phyloP scores from a whole-genome alignment of 352 stramenopile species.

The Globisporangium ultimum region DNA sequence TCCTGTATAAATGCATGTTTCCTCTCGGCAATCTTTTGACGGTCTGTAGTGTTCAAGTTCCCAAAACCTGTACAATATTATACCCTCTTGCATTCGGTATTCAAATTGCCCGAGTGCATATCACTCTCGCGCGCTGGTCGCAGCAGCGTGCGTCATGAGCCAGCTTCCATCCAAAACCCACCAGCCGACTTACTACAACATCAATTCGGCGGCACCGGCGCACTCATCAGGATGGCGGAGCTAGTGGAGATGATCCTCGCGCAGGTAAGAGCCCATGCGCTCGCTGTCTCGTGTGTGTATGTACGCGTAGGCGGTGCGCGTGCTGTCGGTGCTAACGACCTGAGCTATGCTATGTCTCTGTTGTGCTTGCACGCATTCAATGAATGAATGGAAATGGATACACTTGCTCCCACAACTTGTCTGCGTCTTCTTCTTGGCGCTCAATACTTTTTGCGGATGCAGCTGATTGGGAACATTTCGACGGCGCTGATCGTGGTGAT shows the following conservation, averaged over 20 bases:
- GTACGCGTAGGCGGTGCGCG: too few species aligned
- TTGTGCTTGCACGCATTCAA: not conserved
- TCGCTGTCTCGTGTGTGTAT: not conserved
- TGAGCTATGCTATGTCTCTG: too few species aligned
- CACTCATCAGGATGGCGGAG: conserved; percentile 51
- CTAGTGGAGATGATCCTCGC: conserved; percentile 84
- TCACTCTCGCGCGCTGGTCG: not conserved
- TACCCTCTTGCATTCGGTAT: not conserved
- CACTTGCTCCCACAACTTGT: not conserved
- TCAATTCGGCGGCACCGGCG: not conserved
- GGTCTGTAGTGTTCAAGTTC: not conserved
- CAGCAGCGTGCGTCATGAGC: conserved; percentile 9
- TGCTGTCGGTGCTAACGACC: too few species aligned
- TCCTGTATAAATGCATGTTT: conserved; percentile 1
- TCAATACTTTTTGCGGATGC: not conserved
- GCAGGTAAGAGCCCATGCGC: conserved; percentile 38
- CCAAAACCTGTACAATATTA: not conserved
- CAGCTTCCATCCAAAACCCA: conserved; percentile 8
- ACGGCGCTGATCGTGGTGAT: conserved; percentile 82
- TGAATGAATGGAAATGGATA: conserved; percentile 1
- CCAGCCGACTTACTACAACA: not conserved
- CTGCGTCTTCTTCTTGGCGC: not conserved
- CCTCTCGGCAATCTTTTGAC: not conserved
- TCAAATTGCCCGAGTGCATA: not conserved
- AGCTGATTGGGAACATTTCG: conserved; percentile 87